Conservation (phyloP, 352 stramenopile genomes). For the Thalassiosira mediterranea region DNA sequence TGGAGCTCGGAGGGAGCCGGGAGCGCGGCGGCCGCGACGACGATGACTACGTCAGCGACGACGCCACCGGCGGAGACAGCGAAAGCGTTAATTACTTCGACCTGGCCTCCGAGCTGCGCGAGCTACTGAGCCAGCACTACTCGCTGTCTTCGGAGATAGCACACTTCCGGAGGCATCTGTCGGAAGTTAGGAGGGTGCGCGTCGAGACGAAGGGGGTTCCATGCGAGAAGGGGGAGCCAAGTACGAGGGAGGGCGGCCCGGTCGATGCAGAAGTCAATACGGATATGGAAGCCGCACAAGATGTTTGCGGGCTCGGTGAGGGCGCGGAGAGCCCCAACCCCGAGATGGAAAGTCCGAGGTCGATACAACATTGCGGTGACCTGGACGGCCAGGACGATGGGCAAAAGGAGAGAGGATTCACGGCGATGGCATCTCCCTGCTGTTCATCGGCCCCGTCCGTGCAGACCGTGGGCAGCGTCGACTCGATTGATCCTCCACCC, state of each 20-base stretch:
- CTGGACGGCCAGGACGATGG: conserved; percentile 32
- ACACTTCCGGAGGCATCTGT: conserved; percentile 16
- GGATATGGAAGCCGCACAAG: neutral
- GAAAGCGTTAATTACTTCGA: neutral
- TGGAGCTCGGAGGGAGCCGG: too few relatives aligned
- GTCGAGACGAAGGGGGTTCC: neutral
- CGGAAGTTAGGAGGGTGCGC: conserved; percentile 19
- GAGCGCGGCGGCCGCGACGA: neutral
- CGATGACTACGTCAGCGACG: neutral
- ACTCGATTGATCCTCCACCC: too few relatives aligned
- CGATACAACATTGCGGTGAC: neutral
- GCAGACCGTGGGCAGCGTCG: too few relatives aligned
- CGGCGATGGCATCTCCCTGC: conserved; percentile 47
- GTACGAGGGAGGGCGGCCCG: neutral
- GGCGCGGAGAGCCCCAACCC: neutral
- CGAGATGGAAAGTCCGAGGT: neutral
- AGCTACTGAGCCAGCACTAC: conserved; percentile 12
- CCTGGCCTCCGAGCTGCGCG: conserved; percentile 16
- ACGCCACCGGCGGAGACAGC: neutral
- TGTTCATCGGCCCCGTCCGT: too few relatives aligned
- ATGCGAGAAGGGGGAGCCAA: neutral
- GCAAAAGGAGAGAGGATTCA: conserved; percentile 33
- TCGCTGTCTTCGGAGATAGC: conserved; percentile 4
- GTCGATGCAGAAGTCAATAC: neutral
- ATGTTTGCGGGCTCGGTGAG: neutral